phyloP scores from a whole-genome alignment of 192 early-diverging fungal genomes.

The Coemansia sp. region DNA sequence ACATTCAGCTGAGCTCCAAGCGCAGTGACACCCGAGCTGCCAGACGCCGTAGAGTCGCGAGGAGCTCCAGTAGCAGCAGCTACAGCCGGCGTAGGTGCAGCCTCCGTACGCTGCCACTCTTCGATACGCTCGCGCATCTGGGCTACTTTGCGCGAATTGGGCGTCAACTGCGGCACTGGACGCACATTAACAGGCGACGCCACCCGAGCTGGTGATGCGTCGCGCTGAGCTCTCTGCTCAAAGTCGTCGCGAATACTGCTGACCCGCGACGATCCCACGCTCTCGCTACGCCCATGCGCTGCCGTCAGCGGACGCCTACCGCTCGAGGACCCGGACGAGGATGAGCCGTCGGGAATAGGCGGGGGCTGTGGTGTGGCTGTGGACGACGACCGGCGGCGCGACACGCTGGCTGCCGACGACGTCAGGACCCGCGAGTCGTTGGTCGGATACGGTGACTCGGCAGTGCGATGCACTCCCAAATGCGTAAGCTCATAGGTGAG shows the following conservation, averaged over 20 bases:
- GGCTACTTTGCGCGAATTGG: slow-evolving; percentile 42
- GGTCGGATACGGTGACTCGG: slow-evolving; percentile 38
- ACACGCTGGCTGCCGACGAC: slow-evolving; percentile 1
- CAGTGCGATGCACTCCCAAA: slow-evolving; percentile 45
- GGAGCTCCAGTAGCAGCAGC: not conserved
- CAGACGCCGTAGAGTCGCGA: slow-evolving; percentile 16
- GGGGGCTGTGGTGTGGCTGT: slow-evolving; percentile 11
- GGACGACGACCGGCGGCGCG: slow-evolving; percentile 29
- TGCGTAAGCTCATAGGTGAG: slow-evolving; percentile 50
- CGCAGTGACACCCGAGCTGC: slow-evolving; percentile 31
- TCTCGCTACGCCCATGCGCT: slow-evolving; percentile 40
- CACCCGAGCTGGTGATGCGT: slow-evolving; percentile 7
- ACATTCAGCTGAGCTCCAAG: slow-evolving; percentile 33
- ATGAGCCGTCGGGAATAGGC: not conserved
- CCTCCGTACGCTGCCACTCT: slow-evolving; percentile 48
- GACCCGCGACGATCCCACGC: slow-evolving; percentile 46
- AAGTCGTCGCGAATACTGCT: slow-evolving; percentile 52
- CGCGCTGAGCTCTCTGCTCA: slow-evolving; percentile 33
- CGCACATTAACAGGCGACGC: not conserved
- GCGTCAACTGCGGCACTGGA: slow-evolving; percentile 18
- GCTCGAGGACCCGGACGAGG: slow-evolving; percentile 9
- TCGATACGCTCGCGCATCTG: slow-evolving; percentile 50
- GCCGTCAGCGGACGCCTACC: slow-evolving; percentile 7
- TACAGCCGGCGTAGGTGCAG: slow-evolving; percentile 1
- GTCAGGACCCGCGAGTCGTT: slow-evolving; percentile 19